A percentile compares a stretch with the other conserved stretches of the same genome.
These are phyloP conservation scores for Boletus sp. DNA, from an alignment of 768 basidiomycete genomes.

Conservation along the genomic window DNA sequence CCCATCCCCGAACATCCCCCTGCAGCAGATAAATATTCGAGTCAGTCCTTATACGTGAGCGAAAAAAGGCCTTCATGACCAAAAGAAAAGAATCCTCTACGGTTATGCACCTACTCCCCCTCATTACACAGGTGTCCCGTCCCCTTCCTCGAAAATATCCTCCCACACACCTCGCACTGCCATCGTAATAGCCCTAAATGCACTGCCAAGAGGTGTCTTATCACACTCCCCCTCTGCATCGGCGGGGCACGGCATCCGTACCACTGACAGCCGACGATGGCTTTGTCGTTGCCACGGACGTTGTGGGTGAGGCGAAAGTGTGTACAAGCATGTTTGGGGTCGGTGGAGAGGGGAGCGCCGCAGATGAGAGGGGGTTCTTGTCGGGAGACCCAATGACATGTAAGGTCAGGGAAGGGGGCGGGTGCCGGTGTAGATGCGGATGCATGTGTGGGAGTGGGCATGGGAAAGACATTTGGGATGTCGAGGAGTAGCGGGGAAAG, in stretches of 20 bases:
- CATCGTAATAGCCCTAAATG: slow-evolving; percentile 18
- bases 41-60: not conserved
- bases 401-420: not conserved
- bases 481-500: slow-evolving; percentile 8
- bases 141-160: slow-evolving; percentile 17
- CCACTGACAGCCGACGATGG: slow-evolving; percentile 9
- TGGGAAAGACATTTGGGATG: not conserved
- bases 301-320: slow-evolving; percentile 18
- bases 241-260: slow-evolving; percentile 10
- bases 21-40: not conserved
- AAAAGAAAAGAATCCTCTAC: too few species aligned
- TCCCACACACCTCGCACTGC: slow-evolving; percentile 14
- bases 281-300: slow-evolving; percentile 21
- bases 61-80: too few species aligned
- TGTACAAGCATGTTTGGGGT: slow-evolving; percentile 5
- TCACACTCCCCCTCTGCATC: slow-evolving; percentile 23
- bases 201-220: slow-evolving; percentile 18
- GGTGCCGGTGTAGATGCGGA: not conserved
- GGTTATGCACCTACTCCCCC: not conserved
- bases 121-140: slow-evolving; percentile 12
- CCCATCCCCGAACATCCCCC: not conserved
- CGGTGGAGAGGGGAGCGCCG: slow-evolving; percentile 1
- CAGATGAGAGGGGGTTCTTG: slow-evolving; percentile 1
- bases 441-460: not conserved
- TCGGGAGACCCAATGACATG: slow-evolving; percentile 13